These are phyloP conservation scores for Tetracladium marchalianum DNA, from an alignment of 495 filamentous ascomycete genomes.

Conservation along the genomic window DNA sequence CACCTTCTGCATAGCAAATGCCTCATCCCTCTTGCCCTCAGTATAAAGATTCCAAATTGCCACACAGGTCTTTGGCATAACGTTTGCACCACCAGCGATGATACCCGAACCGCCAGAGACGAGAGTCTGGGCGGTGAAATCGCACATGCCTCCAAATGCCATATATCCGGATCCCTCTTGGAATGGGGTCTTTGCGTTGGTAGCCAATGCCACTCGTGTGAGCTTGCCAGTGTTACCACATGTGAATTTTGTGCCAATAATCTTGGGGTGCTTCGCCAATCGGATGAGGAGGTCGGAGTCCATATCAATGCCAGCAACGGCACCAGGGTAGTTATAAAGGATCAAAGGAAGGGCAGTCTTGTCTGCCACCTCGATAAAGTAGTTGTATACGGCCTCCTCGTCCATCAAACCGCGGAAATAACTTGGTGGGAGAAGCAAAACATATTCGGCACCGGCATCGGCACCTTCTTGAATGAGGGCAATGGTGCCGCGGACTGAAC, in stretches of 20 bases:
- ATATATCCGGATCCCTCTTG: constrained; percentile 62
- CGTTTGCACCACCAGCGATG: constrained; percentile 81
- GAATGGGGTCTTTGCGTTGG: constrained; percentile 61
- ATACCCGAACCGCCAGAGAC: constrained; percentile 73
- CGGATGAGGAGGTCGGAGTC: constrained; percentile 79
- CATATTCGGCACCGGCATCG: constrained; percentile 66
- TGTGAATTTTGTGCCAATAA: constrained; percentile 84
- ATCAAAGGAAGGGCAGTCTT: constrained; percentile 66
- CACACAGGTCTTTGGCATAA: constrained; percentile 73
- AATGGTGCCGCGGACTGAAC: constrained; percentile 68
- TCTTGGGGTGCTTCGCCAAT: constrained; percentile 72
- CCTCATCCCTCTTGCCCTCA: constrained; percentile 63
- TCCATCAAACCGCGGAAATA: constrained; percentile 77
- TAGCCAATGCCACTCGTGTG: constrained; percentile 69
- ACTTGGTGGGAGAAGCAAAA: constrained; percentile 66
- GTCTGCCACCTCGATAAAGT: constrained; percentile 69
- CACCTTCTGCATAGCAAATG: constrained; percentile 59
- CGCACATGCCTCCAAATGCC: constrained; percentile 81
- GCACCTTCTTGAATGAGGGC: constrained; percentile 60
- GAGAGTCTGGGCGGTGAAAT: constrained; percentile 77
- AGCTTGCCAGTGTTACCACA: constrained; percentile 86
- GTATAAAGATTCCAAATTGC: constrained; percentile 72
- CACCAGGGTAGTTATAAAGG: constrained; percentile 86
- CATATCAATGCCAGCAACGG: constrained; percentile 87
- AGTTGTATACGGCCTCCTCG: constrained; percentile 66